phyloP scores from a whole-genome alignment of 306 rosid genomes.

The Lotus japonicus region DNA sequence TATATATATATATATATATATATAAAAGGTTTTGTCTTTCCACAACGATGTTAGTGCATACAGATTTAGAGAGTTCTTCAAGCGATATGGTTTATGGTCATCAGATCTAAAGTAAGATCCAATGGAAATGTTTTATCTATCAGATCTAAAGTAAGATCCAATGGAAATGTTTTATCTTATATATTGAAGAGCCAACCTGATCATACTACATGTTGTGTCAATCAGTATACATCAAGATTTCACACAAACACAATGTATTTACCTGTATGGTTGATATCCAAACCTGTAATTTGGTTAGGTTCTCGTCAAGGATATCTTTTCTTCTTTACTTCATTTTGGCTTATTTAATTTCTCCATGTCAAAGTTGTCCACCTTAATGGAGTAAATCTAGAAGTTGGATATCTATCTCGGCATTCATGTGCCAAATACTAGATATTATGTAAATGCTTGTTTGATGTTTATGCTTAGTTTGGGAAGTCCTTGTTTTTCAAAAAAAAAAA shows the following conservation, averaged over 20 bases:
- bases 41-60: conserved; percentile 64
- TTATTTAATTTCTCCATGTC: too few relatives aligned
- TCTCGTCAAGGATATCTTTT: not conserved
- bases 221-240: not conserved
- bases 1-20: too few relatives aligned
- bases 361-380: too few relatives aligned
- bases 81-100: conserved; percentile 57
- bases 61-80: conserved; percentile 91
- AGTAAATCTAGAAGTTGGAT: too few relatives aligned
- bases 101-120: too few relatives aligned
- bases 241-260: not conserved
- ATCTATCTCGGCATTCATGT: not conserved
- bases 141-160: conserved; percentile 32
- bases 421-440: not conserved
- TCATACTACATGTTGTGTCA: not conserved
- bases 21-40: too few relatives aligned
- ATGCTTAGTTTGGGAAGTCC: not conserved
- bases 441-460: not conserved
- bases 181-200: not conserved
- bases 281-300: not conserved
- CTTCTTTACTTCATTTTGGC: too few relatives aligned
- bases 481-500: not conserved
- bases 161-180: not conserved
- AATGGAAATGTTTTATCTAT: too few relatives aligned
- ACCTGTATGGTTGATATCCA: not conserved